These are phyloP conservation scores for Apiospora kogelbergensis DNA, from an alignment of 2,329 filamentous ascomycete genomes.

Conservation along the genomic window DNA sequence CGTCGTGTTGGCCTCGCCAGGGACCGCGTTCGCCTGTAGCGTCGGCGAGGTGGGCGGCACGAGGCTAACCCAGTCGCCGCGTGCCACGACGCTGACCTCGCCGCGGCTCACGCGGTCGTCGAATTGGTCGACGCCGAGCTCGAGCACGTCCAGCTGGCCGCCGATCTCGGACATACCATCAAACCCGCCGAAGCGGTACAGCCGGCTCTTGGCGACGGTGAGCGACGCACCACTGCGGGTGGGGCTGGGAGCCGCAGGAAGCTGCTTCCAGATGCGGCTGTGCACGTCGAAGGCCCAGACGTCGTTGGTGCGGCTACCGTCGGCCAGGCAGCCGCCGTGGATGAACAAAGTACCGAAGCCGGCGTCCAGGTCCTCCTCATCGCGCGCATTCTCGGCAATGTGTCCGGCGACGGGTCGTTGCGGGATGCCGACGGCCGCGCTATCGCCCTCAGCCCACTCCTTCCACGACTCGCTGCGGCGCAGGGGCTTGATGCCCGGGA, in stretches of 20 bases:
- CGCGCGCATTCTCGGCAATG: constrained; percentile 57
- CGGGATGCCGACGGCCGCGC: constrained; percentile 54
- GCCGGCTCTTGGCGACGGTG: constrained; percentile 58
- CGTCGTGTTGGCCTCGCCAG: constrained; percentile 18
- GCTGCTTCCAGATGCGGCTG: constrained; percentile 64
- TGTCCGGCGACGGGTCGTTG: constrained; percentile 59
- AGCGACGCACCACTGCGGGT: constrained; percentile 68
- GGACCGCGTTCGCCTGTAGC: constrained; percentile 26
- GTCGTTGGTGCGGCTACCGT: constrained; percentile 62
- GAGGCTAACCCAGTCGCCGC: constrained; percentile 56
- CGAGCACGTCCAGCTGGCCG: constrained; percentile 67
- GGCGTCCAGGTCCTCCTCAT: constrained; percentile 51
- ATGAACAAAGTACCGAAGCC: constrained; percentile 71
- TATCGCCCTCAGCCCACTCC: constrained; percentile 57
- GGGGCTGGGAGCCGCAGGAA: constrained; percentile 66
- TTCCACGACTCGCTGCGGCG: constrained; percentile 48
- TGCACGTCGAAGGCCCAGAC: constrained; percentile 76
- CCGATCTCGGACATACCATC: constrained; percentile 71
- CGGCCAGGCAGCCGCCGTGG: constrained; percentile 72
- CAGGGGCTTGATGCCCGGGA: constrained; percentile 32
- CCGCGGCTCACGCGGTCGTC: constrained; percentile 46
- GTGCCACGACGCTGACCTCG: constrained; percentile 51
- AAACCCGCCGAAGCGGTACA: constrained; percentile 81
- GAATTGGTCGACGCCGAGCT: constrained; percentile 56
- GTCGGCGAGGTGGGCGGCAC: constrained; percentile 32